Conservation (phyloP, 2,329 filamentous ascomycete species). For the Niveomyces coronatus region DNA sequence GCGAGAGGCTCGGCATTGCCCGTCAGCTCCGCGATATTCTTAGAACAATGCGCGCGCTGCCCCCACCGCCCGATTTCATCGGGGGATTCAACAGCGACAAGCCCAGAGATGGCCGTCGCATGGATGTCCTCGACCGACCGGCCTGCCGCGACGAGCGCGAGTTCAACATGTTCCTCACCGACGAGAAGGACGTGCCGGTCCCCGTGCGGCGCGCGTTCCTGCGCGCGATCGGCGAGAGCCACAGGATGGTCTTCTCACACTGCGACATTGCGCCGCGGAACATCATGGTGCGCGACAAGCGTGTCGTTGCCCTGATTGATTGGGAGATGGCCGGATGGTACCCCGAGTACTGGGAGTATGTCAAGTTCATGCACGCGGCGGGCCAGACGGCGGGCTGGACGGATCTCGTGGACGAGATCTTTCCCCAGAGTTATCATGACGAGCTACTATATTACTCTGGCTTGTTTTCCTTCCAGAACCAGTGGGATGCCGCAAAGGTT, state of each 20-base stretch:
- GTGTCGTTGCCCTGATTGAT: slow-evolving; percentile 31
- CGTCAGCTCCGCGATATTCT: neutral
- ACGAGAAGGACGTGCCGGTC: slow-evolving; percentile 1
- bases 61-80: neutral
- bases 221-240: slow-evolving; percentile 4
- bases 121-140: slow-evolving; percentile 6
- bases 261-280: slow-evolving; percentile 34
- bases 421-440: neutral
- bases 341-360: slow-evolving; percentile 24
- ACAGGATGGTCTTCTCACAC: slow-evolving; percentile 34
- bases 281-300: slow-evolving; percentile 25
- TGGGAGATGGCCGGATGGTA: slow-evolving; percentile 36
- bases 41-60: neutral
- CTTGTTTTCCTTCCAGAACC: neutral
- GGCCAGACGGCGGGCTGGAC: neutral
- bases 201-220: slow-evolving; percentile 8
- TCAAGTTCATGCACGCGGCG: slow-evolving; percentile 12
- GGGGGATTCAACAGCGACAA: slow-evolving; percentile 5
- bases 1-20: neutral
- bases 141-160: slow-evolving; percentile 6
- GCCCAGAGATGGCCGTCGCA: slow-evolving; percentile 9
- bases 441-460: neutral
- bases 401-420: neutral
- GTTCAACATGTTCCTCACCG: slow-evolving; percentile 11
- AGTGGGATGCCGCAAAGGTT: neutral